phyloP scores from a whole-genome alignment of 257 asterid species.

The Apocynum venetum region DNA sequence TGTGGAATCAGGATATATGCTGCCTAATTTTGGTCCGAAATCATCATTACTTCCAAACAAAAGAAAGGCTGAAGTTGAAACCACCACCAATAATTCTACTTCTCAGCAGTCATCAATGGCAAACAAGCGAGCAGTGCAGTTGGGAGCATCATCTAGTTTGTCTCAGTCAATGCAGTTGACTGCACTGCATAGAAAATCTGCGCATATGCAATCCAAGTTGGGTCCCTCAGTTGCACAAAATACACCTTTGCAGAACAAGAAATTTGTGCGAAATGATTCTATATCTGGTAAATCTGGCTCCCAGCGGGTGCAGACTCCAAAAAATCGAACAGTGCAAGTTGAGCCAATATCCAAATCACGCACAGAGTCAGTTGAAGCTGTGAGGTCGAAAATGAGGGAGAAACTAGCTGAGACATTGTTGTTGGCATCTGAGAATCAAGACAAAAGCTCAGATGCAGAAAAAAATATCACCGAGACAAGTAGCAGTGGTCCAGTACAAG shows the following conservation, averaged over 20 bases:
- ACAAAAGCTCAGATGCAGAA: slow-evolving; percentile 30
- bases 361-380: slow-evolving; percentile 55
- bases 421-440: slow-evolving; percentile 44
- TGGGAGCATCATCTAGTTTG: slow-evolving; percentile 27
- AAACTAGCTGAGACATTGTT: slow-evolving; percentile 71
- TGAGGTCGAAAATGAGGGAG: slow-evolving; percentile 96
- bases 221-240: slow-evolving; percentile 32
- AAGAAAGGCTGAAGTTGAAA: slow-evolving; percentile 71
- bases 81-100: slow-evolving; percentile 21
- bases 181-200: slow-evolving; percentile 32
- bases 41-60: slow-evolving; percentile 46
- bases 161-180: slow-evolving; percentile 33
- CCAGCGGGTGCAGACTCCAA: slow-evolving; percentile 62
- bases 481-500: slow-evolving; percentile 20
- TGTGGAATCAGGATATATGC: slow-evolving; percentile 21
- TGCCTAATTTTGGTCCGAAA: slow-evolving; percentile 32
- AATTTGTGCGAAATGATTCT: slow-evolving; percentile 56
- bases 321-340: slow-evolving; percentile 46
- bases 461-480: slow-evolving; percentile 22
- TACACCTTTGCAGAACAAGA: slow-evolving; percentile 38
- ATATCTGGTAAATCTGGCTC: slow-evolving; percentile 46
- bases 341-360: slow-evolving; percentile 50
- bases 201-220: slow-evolving; percentile 37
- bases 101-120: slow-evolving; percentile 41
- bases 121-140: slow-evolving; percentile 49